Evolutionary conservation across 1,284 basidiomycete genomes (phyloP).

Genomic region (Dichomitus squalens): DNA sequence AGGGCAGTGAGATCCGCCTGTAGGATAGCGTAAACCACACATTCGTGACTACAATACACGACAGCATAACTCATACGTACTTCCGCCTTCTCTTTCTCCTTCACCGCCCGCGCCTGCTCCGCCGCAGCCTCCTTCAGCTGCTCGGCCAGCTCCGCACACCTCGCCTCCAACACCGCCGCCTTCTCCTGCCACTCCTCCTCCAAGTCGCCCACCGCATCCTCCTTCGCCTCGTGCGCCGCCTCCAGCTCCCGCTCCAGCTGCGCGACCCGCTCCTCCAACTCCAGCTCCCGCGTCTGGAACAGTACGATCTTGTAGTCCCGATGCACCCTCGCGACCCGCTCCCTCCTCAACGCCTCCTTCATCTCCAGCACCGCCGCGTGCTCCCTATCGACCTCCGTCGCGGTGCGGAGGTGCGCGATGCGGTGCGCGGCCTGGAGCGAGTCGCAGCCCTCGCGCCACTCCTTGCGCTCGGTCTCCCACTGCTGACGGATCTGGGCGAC

Average conservation of each 20-base stretch:
- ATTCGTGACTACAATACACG: neutral
- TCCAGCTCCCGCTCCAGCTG: slow-evolving; percentile 43
- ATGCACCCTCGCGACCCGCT: slow-evolving; percentile 57
- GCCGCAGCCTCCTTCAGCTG: slow-evolving; percentile 39
- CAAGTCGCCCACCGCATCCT: slow-evolving; percentile 37
- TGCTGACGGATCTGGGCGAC: slow-evolving; percentile 47
- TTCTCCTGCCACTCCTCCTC: slow-evolving; percentile 35
- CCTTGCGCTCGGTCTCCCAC: slow-evolving; percentile 52
- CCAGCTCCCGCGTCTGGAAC: slow-evolving; percentile 62
- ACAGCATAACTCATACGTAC: slow-evolving; percentile 22
- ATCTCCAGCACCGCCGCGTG: slow-evolving; percentile 50
- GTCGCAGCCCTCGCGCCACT: slow-evolving; percentile 65
- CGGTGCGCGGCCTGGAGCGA: slow-evolving; percentile 62
- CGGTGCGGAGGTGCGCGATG: slow-evolving; percentile 60
- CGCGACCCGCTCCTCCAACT: slow-evolving; percentile 47
- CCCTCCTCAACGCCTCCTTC: slow-evolving; percentile 51
- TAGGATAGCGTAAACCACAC: slow-evolving; percentile 1
- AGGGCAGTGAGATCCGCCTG: slow-evolving; percentile 38
- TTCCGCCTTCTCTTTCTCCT: slow-evolving; percentile 34
- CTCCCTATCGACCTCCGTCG: slow-evolving; percentile 54
- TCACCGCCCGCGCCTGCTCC: slow-evolving; percentile 48
- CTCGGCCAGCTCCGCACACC: slow-evolving; percentile 32
- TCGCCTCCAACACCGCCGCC: slow-evolving; percentile 39
- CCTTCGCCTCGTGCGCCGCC: slow-evolving; percentile 44
- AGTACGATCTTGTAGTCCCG: slow-evolving; percentile 65